These are phyloP conservation scores for Polyporus arcularius DNA, from an alignment of 768 basidiomycete genomes.

Conservation along the genomic window DNA sequence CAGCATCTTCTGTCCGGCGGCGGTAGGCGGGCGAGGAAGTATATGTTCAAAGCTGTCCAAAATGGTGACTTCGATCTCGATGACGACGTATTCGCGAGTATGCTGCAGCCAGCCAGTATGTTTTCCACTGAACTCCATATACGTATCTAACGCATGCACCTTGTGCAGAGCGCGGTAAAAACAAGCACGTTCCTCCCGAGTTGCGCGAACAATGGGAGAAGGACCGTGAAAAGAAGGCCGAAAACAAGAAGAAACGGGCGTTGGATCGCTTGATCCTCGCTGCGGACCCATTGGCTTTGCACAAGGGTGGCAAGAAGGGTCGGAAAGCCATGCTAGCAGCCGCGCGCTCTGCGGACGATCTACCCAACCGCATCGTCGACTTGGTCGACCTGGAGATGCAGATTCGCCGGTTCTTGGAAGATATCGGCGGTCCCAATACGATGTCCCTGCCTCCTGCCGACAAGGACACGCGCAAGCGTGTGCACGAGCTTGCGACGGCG, in stretches of 20 bases:
- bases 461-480: slow-evolving; percentile 65
- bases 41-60: slow-evolving; percentile 58
- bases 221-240: slow-evolving; percentile 84
- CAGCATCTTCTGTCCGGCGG: slow-evolving; percentile 45
- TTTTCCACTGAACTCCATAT: slow-evolving; percentile 7
- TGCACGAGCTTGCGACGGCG: slow-evolving; percentile 79
- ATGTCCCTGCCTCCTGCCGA: slow-evolving; percentile 81
- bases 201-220: slow-evolving; percentile 74
- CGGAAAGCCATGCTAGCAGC: slow-evolving; percentile 68
- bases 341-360: slow-evolving; percentile 46
- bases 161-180: slow-evolving; percentile 50
- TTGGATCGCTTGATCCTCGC: slow-evolving; percentile 55
- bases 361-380: slow-evolving; percentile 57
- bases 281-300: slow-evolving; percentile 61
- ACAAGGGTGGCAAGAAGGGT: slow-evolving; percentile 69
- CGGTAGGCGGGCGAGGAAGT: slow-evolving; percentile 52
- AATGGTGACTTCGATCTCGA: slow-evolving; percentile 50
- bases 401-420: slow-evolving; percentile 67
- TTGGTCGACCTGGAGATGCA: slow-evolving; percentile 67
- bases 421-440: slow-evolving; percentile 49
- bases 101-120: slow-evolving; percentile 52
- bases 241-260: slow-evolving; percentile 63
- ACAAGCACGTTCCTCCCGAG: slow-evolving; percentile 52
- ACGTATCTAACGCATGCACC: neutral
- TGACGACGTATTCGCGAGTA: slow-evolving; percentile 33